Base-by-base conservation (phyloP, 2,329 filamentous ascomycete genomes). In the Colletotrichum trifolii region DNA sequence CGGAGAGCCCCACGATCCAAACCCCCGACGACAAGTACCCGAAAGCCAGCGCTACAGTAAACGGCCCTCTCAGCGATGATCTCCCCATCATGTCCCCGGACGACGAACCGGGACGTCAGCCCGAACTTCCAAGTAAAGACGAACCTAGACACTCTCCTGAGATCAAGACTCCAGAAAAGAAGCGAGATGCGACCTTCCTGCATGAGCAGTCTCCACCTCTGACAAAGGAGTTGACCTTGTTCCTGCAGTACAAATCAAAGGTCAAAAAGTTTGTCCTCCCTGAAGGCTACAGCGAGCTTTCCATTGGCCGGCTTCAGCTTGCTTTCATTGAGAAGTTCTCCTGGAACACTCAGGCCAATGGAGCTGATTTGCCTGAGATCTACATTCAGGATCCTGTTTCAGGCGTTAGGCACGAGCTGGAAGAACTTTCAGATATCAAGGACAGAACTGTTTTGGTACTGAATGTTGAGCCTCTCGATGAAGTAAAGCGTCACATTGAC, bases 311-410 rank as follows among this genome's bases (percentile, higher is more conserved):
- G 33, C 79, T 99, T 63, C 95, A 99, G 76, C 85, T 99, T 35
- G 95, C 96, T 1, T 99, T 99, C 72, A 99, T 99, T 71, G 96
- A 99, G 71, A 99, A 97, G 75, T 99, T 99, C 74, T 96, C 95
- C 0, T 99, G 96, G 94, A 98, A 97, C 72, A 97, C 95, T 1
- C 94, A 98, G 71, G 91, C 93, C 66, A 96, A 97, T 72, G 96
- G 96, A 8, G 88, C 89, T 12, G 96, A 99, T 74, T 81, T 99
- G 49, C 96, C 96, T 0, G 96, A 99, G 72, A 98, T 99, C 13
- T 97, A 99, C 76, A 96, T 99, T 13, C 96, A 99, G 76, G 96
- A 99, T 75, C 91, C 94, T 0, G 87, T 97, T 2, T 98, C 96
- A 8, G 96, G 96, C 1, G 92, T 99, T n/a, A 91, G 96, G 13